Evolutionary conservation across 345 rosid species (phyloP).

Genomic region (Acer saccharum): DNA sequence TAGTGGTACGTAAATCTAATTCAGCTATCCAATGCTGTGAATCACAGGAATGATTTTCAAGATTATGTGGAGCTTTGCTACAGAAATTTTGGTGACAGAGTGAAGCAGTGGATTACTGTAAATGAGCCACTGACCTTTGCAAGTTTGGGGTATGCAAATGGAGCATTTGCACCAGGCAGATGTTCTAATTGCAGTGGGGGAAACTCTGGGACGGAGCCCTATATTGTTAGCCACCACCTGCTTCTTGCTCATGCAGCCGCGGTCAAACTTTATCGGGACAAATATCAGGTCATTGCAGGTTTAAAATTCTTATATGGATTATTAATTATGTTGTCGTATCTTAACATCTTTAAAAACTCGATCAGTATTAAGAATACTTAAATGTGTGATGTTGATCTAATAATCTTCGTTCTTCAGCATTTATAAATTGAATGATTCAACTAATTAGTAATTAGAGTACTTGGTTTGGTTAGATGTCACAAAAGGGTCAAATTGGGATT

Average conservation of each 20-base stretch:
- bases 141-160: conserved; percentile 32
- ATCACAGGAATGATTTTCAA: conserved; percentile 37
- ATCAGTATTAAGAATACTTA: too few species aligned
- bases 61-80: conserved; percentile 46
- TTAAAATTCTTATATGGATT: too few species aligned
- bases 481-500: conserved; percentile 39
- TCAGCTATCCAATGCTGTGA: not conserved
- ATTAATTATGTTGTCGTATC: too few species aligned
- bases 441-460: not conserved
- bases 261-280: conserved; percentile 17
- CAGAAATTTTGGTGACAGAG: conserved; percentile 46
- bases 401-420: too few species aligned
- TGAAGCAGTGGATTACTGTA: conserved; percentile 50
- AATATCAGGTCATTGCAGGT: conserved; percentile 28
- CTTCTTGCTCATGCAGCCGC: conserved; percentile 23
- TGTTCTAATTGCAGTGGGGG: conserved; percentile 33
- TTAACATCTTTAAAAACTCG: too few species aligned
- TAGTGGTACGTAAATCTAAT: not conserved
- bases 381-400: too few species aligned
- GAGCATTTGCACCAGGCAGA: conserved; percentile 44
- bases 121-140: conserved; percentile 43
- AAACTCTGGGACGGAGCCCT: conserved; percentile 28
- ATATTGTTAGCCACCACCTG: conserved; percentile 23
- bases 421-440: not conserved
- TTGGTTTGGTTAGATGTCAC: conserved; percentile 20